These are phyloP conservation scores for Mitragyna speciosa DNA, from an alignment of 257 asterid genomes.

Conservation along the genomic window DNA sequence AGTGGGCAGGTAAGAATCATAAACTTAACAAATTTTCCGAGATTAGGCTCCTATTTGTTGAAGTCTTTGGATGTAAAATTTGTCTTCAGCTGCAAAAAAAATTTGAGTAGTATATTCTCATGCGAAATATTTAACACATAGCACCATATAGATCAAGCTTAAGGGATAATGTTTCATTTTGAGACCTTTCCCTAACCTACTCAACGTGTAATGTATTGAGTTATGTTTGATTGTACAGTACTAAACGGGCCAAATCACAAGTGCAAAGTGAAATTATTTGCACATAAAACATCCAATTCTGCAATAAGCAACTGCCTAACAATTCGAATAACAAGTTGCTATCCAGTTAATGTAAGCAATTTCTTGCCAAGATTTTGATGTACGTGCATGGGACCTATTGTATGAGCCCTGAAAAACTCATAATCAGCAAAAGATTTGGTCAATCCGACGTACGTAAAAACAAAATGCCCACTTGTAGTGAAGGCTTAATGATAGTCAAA, in stretches of 20 bases:
- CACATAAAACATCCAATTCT: neutral
- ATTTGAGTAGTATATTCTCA: too few species aligned
- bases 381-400: too few species aligned
- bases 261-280: neutral
- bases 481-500: neutral
- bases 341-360: neutral
- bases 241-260: neutral
- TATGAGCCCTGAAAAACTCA: neutral
- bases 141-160: too few species aligned
- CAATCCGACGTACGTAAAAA: neutral
- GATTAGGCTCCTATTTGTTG: too few species aligned
- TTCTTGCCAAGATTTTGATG: neutral
- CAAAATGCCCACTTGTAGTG: neutral
- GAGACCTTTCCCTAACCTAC: neutral
- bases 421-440: neutral
- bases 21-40: too few species aligned
- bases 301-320: conserved; percentile 1
- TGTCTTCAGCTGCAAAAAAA: too few species aligned
- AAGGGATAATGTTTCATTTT: too few species aligned
- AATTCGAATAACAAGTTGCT: neutral
- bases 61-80: too few species aligned
- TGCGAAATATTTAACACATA: too few species aligned
- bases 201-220: neutral
- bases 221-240: neutral
- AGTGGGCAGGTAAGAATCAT: neutral